Base-by-base conservation (phyloP, 371 early-diverging fungal species). In the Nematocida sp. region DNA sequence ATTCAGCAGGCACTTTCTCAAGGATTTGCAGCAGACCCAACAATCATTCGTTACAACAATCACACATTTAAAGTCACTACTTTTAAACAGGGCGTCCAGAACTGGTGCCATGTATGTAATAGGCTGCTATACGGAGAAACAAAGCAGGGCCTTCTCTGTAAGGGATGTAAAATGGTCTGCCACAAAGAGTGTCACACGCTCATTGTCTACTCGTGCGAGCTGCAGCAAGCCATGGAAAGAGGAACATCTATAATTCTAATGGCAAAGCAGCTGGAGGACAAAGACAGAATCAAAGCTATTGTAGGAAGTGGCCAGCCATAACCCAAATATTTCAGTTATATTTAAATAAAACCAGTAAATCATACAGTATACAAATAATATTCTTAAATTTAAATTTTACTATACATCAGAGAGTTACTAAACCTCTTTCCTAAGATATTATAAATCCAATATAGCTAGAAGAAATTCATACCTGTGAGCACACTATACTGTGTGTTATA, bases 181-280 rank as follows among this genome's bases (percentile, higher is more conserved):
- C 88, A 88, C 62, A 84, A 76, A 40, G 47, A 66, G 3, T 88
- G 88, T 66, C 86, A 86, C 82, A 73, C 86, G 11, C 69, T 88
- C 0, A 78, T 70, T 33, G 54, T 20, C 23, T 70, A 78, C 6
- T 83, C 84, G 11, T 88, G 88, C 80, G 88, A 88, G 67, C 40
- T 85, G 57, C 72, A 83, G 20, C 80, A 80, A 46, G 86, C 86
- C 6, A 73, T 88, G 72, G 84, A 75, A 23, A 73, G 67, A 9
- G 86, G 88, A 25, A 78, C 74, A 15, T 44, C 62, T 40, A 71
- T 75, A 40, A 80, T 80, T 81, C 73, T 88, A 23, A 66, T 83
- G 25, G 81, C 83, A 60, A 74, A 82, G 23, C 73, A 66, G 27
- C 45, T 84, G 27, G 88, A 86, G 72, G 88, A 88, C 11, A 86